These are phyloP conservation scores for Dactylellina drechsleri DNA, from an alignment of 2,329 filamentous ascomycete genomes.

Conservation along the genomic window DNA sequence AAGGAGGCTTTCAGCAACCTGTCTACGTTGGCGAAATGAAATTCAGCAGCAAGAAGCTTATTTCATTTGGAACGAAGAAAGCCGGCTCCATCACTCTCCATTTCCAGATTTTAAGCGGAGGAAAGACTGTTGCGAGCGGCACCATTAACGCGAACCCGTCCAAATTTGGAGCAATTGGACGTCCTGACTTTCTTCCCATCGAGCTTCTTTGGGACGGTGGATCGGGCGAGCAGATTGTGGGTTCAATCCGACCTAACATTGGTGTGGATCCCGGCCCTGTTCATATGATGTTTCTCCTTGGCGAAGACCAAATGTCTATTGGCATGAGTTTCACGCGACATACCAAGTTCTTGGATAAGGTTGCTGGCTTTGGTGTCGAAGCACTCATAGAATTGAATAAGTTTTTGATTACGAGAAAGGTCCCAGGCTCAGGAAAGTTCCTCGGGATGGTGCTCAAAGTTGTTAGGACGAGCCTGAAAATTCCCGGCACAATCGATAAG, in stretches of 20 bases:
- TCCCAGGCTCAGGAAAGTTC: no score
- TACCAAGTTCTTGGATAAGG: background rate
- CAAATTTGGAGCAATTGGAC: slow-evolving; percentile 6
- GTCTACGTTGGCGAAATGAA: slow-evolving; percentile 5
- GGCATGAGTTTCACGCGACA: slow-evolving; percentile 5
- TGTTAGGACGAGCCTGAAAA: background rate
- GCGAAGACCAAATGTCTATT: background rate
- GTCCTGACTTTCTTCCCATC: background rate
- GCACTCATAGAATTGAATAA: slow-evolving; percentile 3
- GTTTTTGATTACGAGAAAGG: background rate
- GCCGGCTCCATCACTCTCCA: background rate
- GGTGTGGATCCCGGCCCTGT: background rate
- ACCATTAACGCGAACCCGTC: background rate
- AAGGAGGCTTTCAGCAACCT: background rate
- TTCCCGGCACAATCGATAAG: background rate
- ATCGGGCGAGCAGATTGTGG: background rate
- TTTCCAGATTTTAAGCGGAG: background rate
- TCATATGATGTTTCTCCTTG: slow-evolving; percentile 1
- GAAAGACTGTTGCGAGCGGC: background rate
- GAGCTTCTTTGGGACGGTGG: background rate
- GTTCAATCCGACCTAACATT: background rate
- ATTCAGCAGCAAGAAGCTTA: background rate
- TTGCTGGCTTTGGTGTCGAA: slow-evolving; percentile 11
- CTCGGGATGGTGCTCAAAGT: background rate
- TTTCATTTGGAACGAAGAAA: background rate